Evolutionary conservation across 805 yeast genomes (phyloP).

Genomic region (Ogataea kodamae): DNA sequence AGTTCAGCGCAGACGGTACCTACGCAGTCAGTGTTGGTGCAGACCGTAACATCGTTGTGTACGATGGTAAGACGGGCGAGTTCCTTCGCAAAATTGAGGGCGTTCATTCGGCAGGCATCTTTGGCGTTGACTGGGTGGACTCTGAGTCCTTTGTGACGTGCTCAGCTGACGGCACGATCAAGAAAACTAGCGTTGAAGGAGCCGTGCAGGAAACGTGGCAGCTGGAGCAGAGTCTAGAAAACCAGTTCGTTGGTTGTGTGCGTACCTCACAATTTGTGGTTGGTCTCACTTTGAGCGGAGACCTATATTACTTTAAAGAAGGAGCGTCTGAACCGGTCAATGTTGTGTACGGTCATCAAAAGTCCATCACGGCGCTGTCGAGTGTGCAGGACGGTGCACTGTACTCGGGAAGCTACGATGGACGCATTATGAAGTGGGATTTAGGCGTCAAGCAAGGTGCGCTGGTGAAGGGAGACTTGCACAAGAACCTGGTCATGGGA

Average conservation of each 20-base stretch:
- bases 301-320: constrained; percentile 54
- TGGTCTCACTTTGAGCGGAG: constrained; percentile 70
- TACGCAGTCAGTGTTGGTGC: constrained; percentile 77
- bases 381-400: constrained; percentile 24
- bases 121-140: constrained; percentile 66
- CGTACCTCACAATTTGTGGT: constrained; percentile 57
- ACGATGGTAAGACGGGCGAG: constrained; percentile 88
- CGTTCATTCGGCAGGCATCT: constrained; percentile 75
- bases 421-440: constrained; percentile 63
- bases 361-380: constrained; percentile 63
- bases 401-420: constrained; percentile 79
- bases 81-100: constrained; percentile 48
- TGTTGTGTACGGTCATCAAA: constrained; percentile 74
- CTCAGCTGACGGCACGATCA: constrained; percentile 77
- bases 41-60: constrained; percentile 71
- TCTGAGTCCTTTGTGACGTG: constrained; percentile 69
- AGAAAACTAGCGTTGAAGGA: constrained; percentile 57
- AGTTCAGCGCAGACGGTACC: constrained; percentile 78
- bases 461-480: constrained; percentile 42
- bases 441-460: constrained; percentile 34
- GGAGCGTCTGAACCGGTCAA: constrained; percentile 37
- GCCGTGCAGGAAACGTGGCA: constrained; percentile 49
- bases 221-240: constrained; percentile 44
- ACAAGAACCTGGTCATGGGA: constrained; percentile 65
- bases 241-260: constrained; percentile 79